phyloP scores from a whole-genome alignment of 2,329 filamentous ascomycete genomes.

The Calonectria hongkongensis region DNA sequence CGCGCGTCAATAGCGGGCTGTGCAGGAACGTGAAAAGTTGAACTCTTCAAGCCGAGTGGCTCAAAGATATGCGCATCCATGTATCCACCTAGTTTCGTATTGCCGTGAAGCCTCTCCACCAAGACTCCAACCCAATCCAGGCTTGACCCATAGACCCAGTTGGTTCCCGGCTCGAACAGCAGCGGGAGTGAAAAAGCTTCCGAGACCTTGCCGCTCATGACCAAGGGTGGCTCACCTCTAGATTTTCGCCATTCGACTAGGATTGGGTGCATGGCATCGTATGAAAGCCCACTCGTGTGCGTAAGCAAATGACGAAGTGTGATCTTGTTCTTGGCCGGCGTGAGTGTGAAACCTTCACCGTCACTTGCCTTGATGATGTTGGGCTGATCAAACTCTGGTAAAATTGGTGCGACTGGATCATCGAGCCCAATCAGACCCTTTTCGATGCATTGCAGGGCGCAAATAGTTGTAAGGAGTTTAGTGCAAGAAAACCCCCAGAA shows the following conservation, averaged over 20 bases:
- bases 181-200: conserved; percentile 34
- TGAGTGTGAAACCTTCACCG: conserved; percentile 6
- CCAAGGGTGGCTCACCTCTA: conserved; percentile 29
- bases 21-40: conserved; percentile 16
- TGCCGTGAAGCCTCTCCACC: conserved; percentile 29
- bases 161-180: conserved; percentile 35
- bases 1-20: conserved; percentile 14
- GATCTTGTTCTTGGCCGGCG: conserved; percentile 13
- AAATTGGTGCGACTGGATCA: conserved; percentile 9
- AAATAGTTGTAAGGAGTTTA: conserved; percentile 30
- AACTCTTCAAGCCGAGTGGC: conserved; percentile 24
- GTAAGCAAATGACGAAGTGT: conserved; percentile 31
- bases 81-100: conserved; percentile 20
- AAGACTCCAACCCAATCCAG: conserved; percentile 34
- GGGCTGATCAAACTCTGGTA: conserved; percentile 23
- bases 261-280: conserved; percentile 37
- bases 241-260: conserved; percentile 33
- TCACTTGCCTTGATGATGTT: conserved; percentile 13
- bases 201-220: conserved; percentile 30
- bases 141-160: conserved; percentile 31
- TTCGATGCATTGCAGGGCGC: conserved; percentile 34
- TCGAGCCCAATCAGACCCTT: conserved; percentile 25
- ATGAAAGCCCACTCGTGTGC: conserved; percentile 35
- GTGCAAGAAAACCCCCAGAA: conserved; percentile 34
- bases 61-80: conserved; percentile 30